Conservation (phyloP, 345 rosid genomes). For the Excoecaria cochinchinensis region DNA sequence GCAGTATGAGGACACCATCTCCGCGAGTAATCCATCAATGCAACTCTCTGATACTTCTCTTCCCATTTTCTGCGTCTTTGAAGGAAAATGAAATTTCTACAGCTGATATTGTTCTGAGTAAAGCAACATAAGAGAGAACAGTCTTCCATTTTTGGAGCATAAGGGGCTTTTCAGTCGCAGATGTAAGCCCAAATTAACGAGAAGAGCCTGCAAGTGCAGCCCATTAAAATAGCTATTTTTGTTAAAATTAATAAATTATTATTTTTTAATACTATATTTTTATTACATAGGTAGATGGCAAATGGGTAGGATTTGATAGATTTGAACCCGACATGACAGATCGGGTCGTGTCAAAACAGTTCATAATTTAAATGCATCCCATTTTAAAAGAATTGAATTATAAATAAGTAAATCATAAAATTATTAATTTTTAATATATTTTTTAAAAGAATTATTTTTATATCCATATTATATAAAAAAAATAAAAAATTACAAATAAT, state of each 20-base stretch:
- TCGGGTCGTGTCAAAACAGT: too few species aligned
- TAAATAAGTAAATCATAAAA: too few species aligned
- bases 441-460: too few species aligned
- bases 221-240: background rate
- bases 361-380: too few species aligned
- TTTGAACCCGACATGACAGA: too few species aligned
- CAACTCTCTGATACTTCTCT: conserved; percentile 97
- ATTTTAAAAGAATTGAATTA: too few species aligned
- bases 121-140: background rate
- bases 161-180: background rate
- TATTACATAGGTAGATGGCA: too few species aligned
- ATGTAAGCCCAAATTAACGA: background rate
- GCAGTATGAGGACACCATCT: conserved; percentile 83
- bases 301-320: too few species aligned
- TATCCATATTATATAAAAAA: too few species aligned
- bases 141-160: background rate
- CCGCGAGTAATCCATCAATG: conserved; percentile 72
- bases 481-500: too few species aligned
- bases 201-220: background rate
- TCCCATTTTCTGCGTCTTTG: conserved; percentile 39
- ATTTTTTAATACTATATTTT: background rate
- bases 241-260: background rate
- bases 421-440: too few species aligned
- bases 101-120: background rate
- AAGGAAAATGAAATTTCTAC: background rate